Percentiles rank a stretch among this genome's conserved stretches.
Conservation (phyloP, 306 rosid species). For the Vigna nakashimae region DNA sequence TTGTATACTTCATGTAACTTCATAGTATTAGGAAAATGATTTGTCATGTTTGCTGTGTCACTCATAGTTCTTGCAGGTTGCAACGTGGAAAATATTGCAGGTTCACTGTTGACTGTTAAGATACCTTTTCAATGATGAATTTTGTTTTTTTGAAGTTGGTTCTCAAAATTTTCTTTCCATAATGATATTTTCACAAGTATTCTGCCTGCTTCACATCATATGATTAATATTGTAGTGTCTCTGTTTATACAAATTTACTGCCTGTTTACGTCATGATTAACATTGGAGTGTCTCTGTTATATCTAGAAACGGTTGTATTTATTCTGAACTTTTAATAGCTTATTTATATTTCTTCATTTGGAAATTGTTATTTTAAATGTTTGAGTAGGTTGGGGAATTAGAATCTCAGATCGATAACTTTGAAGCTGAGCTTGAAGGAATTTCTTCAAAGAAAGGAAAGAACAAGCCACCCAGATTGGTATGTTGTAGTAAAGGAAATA, state of each 20-base stretch:
- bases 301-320: constrained; percentile 2
- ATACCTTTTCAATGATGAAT: neutral
- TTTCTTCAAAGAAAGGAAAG: constrained; percentile 82
- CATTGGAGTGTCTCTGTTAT: neutral
- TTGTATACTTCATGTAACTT: constrained; percentile 11
- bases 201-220: neutral
- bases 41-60: neutral
- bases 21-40: constrained; percentile 8
- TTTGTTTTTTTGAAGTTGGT: constrained; percentile 10
- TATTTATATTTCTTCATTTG: constrained; percentile 16
- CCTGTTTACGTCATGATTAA: neutral
- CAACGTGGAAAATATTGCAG: neutral
- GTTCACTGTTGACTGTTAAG: constrained; percentile 1
- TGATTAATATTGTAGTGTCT: constrained; percentile 16
- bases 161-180: constrained; percentile 18
- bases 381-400: constrained; percentile 74
- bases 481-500: constrained; percentile 41
- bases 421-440: constrained; percentile 91
- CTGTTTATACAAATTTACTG: neutral
- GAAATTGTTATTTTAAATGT: constrained; percentile 20
- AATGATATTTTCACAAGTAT: neutral
- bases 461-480: constrained; percentile 84
- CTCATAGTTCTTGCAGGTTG: neutral
- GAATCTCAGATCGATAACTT: constrained; percentile 85
- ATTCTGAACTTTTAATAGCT: too few species aligned